phyloP scores from a whole-genome alignment of 2,329 filamentous ascomycete genomes.

The Huntiella moniliformis region DNA sequence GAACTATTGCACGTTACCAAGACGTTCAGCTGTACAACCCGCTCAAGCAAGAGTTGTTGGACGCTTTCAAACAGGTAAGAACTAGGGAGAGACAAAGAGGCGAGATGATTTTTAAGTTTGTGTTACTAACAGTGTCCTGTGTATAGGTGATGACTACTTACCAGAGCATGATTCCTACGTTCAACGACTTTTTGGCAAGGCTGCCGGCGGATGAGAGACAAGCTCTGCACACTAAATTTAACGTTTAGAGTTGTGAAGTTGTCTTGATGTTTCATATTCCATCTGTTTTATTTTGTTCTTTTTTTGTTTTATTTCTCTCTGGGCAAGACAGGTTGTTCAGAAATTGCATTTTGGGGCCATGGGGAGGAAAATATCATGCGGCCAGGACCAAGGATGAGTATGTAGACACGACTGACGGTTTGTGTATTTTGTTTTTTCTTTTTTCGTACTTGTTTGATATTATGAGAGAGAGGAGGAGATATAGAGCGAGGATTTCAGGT shows the following conservation, averaged over 20 bases:
- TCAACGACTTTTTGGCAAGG: constrained; percentile 33
- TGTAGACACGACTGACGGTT: neutral
- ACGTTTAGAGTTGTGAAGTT: constrained; percentile 17
- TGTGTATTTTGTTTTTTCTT: neutral
- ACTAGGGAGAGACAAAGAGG: neutral
- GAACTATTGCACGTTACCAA: constrained; percentile 61
- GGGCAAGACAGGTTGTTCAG: neutral
- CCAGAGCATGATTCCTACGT: constrained; percentile 40
- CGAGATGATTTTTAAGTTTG: constrained; percentile 6
- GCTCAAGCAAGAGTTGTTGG: constrained; percentile 45
- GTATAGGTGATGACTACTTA: constrained; percentile 34
- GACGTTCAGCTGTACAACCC: constrained; percentile 41
- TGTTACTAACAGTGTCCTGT: constrained; percentile 4
- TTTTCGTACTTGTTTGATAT: neutral
- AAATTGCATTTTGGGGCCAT: constrained; percentile 5
- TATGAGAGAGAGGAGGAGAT: neutral
- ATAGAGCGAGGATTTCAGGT: neutral
- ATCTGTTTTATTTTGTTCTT: constrained; percentile 3
- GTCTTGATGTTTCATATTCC: neutral
- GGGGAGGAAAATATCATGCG: constrained; percentile 4
- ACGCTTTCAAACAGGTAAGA: constrained; percentile 59
- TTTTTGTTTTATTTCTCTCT: constrained; percentile 1
- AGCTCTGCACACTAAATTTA: constrained; percentile 29
- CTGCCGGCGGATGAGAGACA: constrained; percentile 31
- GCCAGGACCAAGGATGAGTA: neutral